These are phyloP conservation scores for Rhodotorula sp. DNA, from an alignment of 1,284 basidiomycete species.

Conservation along the genomic window DNA sequence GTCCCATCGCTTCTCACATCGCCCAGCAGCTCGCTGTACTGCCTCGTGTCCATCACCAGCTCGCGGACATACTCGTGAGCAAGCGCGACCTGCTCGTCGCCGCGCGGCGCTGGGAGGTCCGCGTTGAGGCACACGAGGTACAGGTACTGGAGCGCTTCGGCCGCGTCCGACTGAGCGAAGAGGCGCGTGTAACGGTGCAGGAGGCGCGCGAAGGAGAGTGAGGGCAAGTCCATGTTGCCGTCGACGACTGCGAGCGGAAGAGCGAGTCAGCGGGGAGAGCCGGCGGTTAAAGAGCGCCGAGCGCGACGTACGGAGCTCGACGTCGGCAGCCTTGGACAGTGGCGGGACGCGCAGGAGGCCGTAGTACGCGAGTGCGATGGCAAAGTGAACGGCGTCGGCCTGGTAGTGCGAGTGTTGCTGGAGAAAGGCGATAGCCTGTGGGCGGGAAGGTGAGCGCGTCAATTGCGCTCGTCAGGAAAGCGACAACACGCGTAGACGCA, in stretches of 20 bases:
- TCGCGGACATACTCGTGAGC: slow-evolving; percentile 86
- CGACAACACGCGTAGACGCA: slow-evolving; percentile 51
- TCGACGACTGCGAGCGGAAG: slow-evolving; percentile 11
- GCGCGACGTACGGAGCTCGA: slow-evolving; percentile 69
- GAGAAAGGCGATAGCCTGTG: slow-evolving; percentile 80
- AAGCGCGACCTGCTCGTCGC: slow-evolving; percentile 65
- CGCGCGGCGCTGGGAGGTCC: slow-evolving; percentile 58
- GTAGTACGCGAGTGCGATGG: slow-evolving; percentile 89
- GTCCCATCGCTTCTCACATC: slow-evolving; percentile 86
- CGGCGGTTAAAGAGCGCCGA: background rate
- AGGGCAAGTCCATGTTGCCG: slow-evolving; percentile 33
- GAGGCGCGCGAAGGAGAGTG: slow-evolving; percentile 77
- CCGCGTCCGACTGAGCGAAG: slow-evolving; percentile 86
- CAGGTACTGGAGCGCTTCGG: slow-evolving; percentile 92
- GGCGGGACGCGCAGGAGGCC: slow-evolving; percentile 83
- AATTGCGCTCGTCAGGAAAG: background rate
- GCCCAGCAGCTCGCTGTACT: slow-evolving; percentile 82
- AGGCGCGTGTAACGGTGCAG: slow-evolving; percentile 91
- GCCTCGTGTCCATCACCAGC: slow-evolving; percentile 82
- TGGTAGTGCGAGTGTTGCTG: slow-evolving; percentile 87
- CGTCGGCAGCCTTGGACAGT: slow-evolving; percentile 73
- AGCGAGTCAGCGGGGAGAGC: background rate
- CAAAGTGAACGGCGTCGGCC: slow-evolving; percentile 92
- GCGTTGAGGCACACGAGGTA: slow-evolving; percentile 81
- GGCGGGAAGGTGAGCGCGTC: background rate